Base-by-base conservation (phyloP, 768 basidiomycete genomes). In the Mycena filopes region DNA sequence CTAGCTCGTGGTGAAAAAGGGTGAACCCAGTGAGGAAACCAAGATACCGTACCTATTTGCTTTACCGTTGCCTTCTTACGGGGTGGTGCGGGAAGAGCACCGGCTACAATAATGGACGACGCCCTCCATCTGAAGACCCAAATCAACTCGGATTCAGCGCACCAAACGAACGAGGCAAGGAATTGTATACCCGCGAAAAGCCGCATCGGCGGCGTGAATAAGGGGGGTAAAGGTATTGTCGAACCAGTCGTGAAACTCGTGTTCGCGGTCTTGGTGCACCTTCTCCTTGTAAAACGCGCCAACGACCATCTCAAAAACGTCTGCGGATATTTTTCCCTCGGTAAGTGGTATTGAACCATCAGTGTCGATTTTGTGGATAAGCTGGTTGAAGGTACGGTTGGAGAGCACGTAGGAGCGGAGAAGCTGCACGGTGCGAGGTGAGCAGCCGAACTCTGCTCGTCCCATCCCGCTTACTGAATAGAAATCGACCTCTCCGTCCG, bases 331-430 rank as follows among this genome's bases (percentile, higher is more conserved):
- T 26, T 60, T 57, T n/a, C 15, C 26, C 15, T 13, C 9, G 13
- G 48, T 38, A n/a, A 50, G 31, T 9, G 26, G 2, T 13, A 36
- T 36, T 4, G 36, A 7, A 1, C n/a, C 43, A n/a, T 25, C 28
- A 12, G 41, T 33, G n/a, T 40, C 45, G 43, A 58, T 58, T 36
- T 48, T 58, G 23, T 58, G 56, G 47, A 50, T 50, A 2, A 60
- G 26, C 20, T 50, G 47, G n/a, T 23, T 50, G 23, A 49, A 50
- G 47, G 48, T 42, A 26, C 9, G 10, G 15, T 60, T 60, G 48
- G 58, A 60, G 12, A 41, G 58, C 25, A 48, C 57, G 21, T 12
- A 48, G 9, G 58, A 60, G 47, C 56, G 56, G 33, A 57, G n/a
- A 25, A 40, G 6, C 56, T 57, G 43, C n/a, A n/a, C n/a, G n/a